Percentiles rank a stretch among this genome's conserved stretches.
phyloP scores from a whole-genome alignment of 2,329 filamentous ascomycete genomes.

The Neopestalotiopsis clavispora region DNA sequence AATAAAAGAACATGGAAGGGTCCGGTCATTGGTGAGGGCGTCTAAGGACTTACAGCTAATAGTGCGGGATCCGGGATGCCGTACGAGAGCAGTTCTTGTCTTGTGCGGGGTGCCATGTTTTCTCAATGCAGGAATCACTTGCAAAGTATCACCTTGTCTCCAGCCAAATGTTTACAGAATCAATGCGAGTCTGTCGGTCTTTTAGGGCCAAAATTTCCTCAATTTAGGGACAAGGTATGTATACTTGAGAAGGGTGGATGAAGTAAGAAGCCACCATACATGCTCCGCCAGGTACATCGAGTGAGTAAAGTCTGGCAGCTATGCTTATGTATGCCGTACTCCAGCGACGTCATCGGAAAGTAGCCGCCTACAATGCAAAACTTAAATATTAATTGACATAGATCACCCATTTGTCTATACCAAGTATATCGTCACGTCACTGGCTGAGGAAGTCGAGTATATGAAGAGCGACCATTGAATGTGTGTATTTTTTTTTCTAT shows the following conservation, averaged over 20 bases:
- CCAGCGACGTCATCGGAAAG: background rate
- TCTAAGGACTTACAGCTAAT: slow-evolving; percentile 22
- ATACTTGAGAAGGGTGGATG: background rate
- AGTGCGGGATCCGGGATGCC: slow-evolving; percentile 28
- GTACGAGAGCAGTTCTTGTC: slow-evolving; percentile 27
- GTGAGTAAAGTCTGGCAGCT: background rate
- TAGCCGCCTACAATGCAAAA: background rate
- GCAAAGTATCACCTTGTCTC: background rate
- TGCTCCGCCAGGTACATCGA: background rate
- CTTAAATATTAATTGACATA: background rate
- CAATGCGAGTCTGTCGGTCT: background rate
- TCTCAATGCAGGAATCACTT: background rate
- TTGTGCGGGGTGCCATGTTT: slow-evolving; percentile 26
- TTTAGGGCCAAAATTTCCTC: too few relatives aligned
- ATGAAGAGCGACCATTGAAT: background rate
- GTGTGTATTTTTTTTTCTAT: slow-evolving; percentile 7
- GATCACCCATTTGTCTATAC: background rate
- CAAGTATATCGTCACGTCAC: background rate
- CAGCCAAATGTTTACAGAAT: background rate
- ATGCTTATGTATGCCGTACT: background rate
- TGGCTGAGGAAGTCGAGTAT: background rate
- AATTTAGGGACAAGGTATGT: background rate
- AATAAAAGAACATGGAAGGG: background rate
- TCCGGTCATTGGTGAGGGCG: background rate
- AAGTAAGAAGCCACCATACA: background rate